Percentiles rank a stretch among this genome's conserved stretches.
Evolutionary conservation across 2,329 filamentous ascomycete genomes (phyloP).

Genomic region (Pseudogymnoascus sp.): DNA sequence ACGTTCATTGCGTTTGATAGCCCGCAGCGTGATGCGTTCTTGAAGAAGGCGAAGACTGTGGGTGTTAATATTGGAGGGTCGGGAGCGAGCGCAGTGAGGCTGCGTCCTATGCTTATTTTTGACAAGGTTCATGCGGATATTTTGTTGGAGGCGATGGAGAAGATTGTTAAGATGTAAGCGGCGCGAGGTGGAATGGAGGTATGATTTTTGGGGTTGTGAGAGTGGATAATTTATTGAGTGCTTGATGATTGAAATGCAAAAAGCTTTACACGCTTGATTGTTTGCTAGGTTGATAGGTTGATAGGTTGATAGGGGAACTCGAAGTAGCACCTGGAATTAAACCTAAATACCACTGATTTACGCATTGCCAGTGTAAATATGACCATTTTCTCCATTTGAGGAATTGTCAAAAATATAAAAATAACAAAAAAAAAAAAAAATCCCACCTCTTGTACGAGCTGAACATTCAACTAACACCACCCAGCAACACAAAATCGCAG

Average conservation of each 20-base stretch:
- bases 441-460: no score
- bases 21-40: slow-evolving; percentile 57
- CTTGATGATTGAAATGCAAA: not conserved
- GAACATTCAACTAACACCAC: no score
- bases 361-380: not conserved
- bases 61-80: slow-evolving; percentile 74
- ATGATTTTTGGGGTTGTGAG: not conserved
- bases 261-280: not conserved
- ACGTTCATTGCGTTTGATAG: slow-evolving; percentile 79
- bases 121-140: slow-evolving; percentile 87
- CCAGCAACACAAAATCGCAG: no score
- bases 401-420: not conserved
- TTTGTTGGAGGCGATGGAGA: slow-evolving; percentile 69
- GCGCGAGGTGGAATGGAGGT: not conserved
- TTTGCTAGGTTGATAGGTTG: not conserved
- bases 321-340: not conserved
- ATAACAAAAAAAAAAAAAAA: not conserved
- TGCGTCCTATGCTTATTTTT: slow-evolving; percentile 77
- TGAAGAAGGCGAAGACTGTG: slow-evolving; percentile 60
- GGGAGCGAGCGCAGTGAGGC: slow-evolving; percentile 58
- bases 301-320: not conserved
- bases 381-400: no score
- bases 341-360: not conserved
- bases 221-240: not conserved
- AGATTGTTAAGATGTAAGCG: slow-evolving; percentile 26